Base-by-base conservation (phyloP, 2,329 filamentous ascomycete species). In the Pseudocercospora crystallina region DNA sequence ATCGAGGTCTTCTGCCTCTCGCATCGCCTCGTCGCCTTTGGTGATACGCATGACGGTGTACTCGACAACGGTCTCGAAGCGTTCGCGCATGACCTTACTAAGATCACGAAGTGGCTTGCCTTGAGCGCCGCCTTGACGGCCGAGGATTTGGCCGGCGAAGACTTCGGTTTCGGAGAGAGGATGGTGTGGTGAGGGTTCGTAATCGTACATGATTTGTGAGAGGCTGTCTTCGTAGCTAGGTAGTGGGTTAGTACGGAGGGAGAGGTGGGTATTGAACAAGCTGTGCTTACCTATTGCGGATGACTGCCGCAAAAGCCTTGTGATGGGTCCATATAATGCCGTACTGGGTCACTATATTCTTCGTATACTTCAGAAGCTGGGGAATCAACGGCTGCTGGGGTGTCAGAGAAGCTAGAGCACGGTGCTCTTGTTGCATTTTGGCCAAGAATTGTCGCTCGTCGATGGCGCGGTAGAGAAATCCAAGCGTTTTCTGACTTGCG, bases 381-480 rank as follows among this genome's bases (percentile, higher is more conserved):
- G 62, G 29, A 57, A 71, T 50, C 47, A 69, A 42, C 15, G 43
- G 42, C 20, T 29, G 35, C 20, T 31, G 34, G 5, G 43, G 33
- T 31, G 60, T 2, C 40, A 13, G 56, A 8, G 62, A 13, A 0
- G 43, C 58, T 11, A 64, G 35, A 10, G 37, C 30, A 4, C 58
- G 49, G 15, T 56, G 55, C 8, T 61, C 49, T 4, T 49, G 31
- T 32, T 67, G 61, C 55, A 83, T 69, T 5, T 78, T 65, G 8
- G 69, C 60, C 73, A 84, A 85, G 37, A 91, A 86, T 45, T 78
- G 76, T 39, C 76, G 75, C 66, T 94, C 89, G 59, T 95, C 82
- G 9, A 95, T 84, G 0, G 77, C 79, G 1, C 87, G 81, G 64
- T 87, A 94, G 0, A 95, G 73, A 4, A 76, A 69, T 0, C 89